Base-by-base conservation (phyloP, 208 protist species). In the Spongospora subterranea region DNA sequence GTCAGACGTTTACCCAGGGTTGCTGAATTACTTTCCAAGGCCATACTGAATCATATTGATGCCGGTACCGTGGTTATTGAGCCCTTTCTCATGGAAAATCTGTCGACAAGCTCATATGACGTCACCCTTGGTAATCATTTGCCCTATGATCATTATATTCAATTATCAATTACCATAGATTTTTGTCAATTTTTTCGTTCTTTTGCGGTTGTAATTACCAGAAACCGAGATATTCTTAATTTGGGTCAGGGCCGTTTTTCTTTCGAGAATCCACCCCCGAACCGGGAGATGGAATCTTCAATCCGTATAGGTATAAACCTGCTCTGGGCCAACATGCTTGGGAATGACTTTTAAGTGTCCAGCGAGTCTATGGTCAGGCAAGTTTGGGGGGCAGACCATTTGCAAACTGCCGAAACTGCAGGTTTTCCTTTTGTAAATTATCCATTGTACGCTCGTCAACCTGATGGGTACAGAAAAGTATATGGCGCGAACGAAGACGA, bases 41-140 rank as follows among this genome's bases (percentile, higher is more conserved):
- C 71, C 17, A 35, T 82, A 20, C n/a, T 82, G 71, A 43, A 35
- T 13, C 6, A 82, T 43, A 82, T 82, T 6, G 71, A 35, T 35
- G 35, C 35, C 40, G 88, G 88, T 0, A 93, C 66, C n/a, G 39
- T 93, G 40, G 0, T 89, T 0, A 93, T 93, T 24, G 82, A 92
- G 88, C 92, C 92, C 65, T 93, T 93, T 29, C 1, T 46, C 0
- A 82, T 88, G 45, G 50, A 90, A 0, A 92, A 92, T 60, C 39
- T 93, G 39, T 82, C 77, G 0, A 93, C 92, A 11, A 64, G 39
- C n/a, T 92, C 64, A 11, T 93, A 93, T 91, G 92, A 93, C 45
- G 92, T 93, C 0, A 93, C 92, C 29, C 32, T 93, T 17, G 92
- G 92, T 32, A 60, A 90, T 60, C 53, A n/a, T n/a, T n/a, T n/a